Conservation (phyloP, 2,329 filamentous ascomycete species). For the Colletotrichum sp. region DNA sequence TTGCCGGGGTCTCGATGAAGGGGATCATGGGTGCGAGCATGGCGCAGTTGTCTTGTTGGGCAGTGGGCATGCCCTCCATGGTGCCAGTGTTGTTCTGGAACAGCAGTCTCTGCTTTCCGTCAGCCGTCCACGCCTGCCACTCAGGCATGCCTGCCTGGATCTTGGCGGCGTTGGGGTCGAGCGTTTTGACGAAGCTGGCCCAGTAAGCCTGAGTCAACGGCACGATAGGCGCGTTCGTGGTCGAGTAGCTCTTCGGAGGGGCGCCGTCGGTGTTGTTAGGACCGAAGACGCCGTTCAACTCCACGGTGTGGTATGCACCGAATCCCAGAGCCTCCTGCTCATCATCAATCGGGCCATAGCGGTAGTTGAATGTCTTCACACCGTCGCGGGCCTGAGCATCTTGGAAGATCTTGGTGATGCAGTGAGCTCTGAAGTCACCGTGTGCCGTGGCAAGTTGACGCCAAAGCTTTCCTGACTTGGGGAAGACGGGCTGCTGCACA, state of each 20-base stretch:
- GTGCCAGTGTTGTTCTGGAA: conserved; percentile 45
- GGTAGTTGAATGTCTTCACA: conserved; percentile 67
- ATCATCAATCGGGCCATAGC: conserved; percentile 70
- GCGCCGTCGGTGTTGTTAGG: conserved; percentile 55
- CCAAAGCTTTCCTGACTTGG: conserved; percentile 38
- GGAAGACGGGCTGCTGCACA: conserved; percentile 34
- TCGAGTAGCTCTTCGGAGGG: conserved; percentile 60
- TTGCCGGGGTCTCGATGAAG: conserved; percentile 24
- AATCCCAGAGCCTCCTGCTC: conserved; percentile 54
- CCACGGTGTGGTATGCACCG: conserved; percentile 72
- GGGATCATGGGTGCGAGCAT: conserved; percentile 27
- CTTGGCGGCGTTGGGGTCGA: conserved; percentile 67
- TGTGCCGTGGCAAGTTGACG: conserved; percentile 40
- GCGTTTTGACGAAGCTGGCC: conserved; percentile 72
- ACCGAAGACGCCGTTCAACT: conserved; percentile 72
- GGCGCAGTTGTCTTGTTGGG: conserved; percentile 26
- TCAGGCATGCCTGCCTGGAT: conserved; percentile 52
- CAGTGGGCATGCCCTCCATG: conserved; percentile 41
- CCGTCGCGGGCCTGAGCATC: conserved; percentile 33
- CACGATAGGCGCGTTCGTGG: conserved; percentile 62
- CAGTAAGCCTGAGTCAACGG: conserved; percentile 73
- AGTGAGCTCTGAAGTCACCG: conserved; percentile 40
- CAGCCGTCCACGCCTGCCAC: conserved; percentile 44
- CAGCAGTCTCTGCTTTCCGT: conserved; percentile 40
- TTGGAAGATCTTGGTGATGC: conserved; percentile 36